Conservation (phyloP, 1,284 basidiomycete genomes). For the Fomitiporia mediterranea region DNA sequence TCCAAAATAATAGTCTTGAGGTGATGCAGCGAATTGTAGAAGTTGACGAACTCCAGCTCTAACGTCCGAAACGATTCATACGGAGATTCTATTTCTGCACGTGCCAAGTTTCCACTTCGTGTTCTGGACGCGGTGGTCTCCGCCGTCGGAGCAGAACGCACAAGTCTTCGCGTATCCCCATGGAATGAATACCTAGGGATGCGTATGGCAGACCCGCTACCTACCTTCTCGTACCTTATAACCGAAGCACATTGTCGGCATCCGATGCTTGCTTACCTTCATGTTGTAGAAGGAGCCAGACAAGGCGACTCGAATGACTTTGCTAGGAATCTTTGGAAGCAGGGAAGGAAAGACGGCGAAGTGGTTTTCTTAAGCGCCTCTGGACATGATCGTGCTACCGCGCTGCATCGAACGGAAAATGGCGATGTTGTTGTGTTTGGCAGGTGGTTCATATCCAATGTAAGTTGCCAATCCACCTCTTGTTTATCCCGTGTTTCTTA, state of each 20-base stretch:
- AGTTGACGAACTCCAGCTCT: neutral
- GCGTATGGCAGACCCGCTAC: conserved; percentile 36
- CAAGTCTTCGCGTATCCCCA: conserved; percentile 38
- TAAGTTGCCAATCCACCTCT: conserved; percentile 26
- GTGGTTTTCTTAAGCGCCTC: conserved; percentile 6
- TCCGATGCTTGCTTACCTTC: conserved; percentile 53
- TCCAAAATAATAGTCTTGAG: neutral
- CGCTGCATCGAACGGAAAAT: conserved; percentile 31
- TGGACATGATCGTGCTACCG: conserved; percentile 19
- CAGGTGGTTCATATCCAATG: conserved; percentile 45
- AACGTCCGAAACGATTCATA: conserved; percentile 45
- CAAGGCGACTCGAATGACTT: conserved; percentile 36
- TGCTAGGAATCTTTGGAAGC: conserved; percentile 32
- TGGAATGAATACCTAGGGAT: conserved; percentile 29
- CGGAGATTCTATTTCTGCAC: conserved; percentile 44
- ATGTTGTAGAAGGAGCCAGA: conserved; percentile 40
- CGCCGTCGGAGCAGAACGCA: conserved; percentile 20
- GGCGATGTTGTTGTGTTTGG: conserved; percentile 39
- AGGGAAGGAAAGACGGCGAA: neutral
- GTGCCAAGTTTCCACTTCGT: conserved; percentile 39
- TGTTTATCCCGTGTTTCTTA: neutral
- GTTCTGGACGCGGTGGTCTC: conserved; percentile 31
- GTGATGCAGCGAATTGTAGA: neutral
- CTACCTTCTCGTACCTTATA: conserved; percentile 38
- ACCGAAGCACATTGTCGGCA: conserved; percentile 29